These are phyloP conservation scores for Rhododendron mucronatum DNA, from an alignment of 148 eudicot genomes.

Conservation along the genomic window DNA sequence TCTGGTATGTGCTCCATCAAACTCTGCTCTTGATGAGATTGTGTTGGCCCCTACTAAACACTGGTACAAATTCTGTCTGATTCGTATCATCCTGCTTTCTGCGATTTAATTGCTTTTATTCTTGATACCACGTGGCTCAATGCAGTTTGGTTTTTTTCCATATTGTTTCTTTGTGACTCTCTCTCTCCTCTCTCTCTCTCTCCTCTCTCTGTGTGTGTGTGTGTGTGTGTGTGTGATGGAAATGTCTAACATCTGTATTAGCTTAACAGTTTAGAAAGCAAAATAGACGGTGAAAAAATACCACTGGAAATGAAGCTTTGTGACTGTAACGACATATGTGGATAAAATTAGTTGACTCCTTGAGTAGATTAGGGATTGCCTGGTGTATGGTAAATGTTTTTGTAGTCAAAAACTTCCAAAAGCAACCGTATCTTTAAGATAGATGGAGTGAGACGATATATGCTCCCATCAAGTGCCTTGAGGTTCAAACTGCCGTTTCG, in stretches of 20 bases:
- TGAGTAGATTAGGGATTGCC: not conserved
- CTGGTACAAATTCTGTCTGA: conserved; percentile 41
- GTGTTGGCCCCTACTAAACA: conserved; percentile 71
- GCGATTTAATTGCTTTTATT: not conserved
- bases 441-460: not conserved
- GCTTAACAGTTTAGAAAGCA: not conserved
- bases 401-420: not conserved
- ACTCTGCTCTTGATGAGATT: conserved; percentile 98
- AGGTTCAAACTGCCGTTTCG: not conserved
- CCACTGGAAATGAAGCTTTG: not conserved
- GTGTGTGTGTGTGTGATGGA: too few species aligned
- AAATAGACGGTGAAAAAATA: not conserved
- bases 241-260: not conserved
- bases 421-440: not conserved
- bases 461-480: not conserved
- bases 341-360: not conserved
- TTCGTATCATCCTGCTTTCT: not conserved
- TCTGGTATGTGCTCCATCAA: conserved; percentile 97
- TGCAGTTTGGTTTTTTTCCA: not conserved
- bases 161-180: not conserved
- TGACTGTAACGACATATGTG: not conserved
- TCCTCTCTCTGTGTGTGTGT: not conserved
- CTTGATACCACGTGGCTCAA: not conserved
- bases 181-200: not conserved
- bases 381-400: not conserved